Base-by-base conservation (phyloP, 2,329 filamentous ascomycete species). In the Ascochyta fabae region DNA sequence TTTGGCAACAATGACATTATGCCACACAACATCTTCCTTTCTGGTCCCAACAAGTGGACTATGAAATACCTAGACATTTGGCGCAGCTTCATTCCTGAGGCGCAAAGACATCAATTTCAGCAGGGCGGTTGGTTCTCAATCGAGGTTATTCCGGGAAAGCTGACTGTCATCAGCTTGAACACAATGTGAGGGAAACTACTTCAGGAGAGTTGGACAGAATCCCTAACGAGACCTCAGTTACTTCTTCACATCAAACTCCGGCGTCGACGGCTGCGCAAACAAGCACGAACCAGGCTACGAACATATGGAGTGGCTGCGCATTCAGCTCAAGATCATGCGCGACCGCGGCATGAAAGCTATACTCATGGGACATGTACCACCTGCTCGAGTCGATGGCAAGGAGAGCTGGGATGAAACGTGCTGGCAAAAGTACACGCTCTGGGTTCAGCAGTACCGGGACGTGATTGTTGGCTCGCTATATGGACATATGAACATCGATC, bases 401-500 rank as follows among this genome's bases (percentile, higher is more conserved):
- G 85, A 86, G 68, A 87, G 86, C 59, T 99, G 95, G 95, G 92
- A 97, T 64, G 94, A 98, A 80, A 92, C 90, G 0, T 99, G 95
- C 78, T 99, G 94, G 93, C 94, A 97, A 74, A 97, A 96, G 73
- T 99, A 96, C 76, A 90, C 92, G 0, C 79, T 98, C 4, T 98
- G 93, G 92, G 79, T 94, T 68, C 85, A 87, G 64, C 92, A 96
- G 74, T 99, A 92, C 75, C 89, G 95, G 31, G 95, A 99, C 73
- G 88, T 99, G 34, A 83, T 99, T 19, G 83, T 93, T 19, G 87
- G 85, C 12, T 87, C 86, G 24, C 71, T 96, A 6, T 99, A 90
- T 70, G 95, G 94, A 1, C 95, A 99, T 73, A 98, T 99, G 95
- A 99, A 99, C 70, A 90, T 97, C 62, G 95, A 99, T 68, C 95